Conservation (phyloP, 2,329 filamentous ascomycete genomes). For the Calonectria pseudoturangicola region DNA sequence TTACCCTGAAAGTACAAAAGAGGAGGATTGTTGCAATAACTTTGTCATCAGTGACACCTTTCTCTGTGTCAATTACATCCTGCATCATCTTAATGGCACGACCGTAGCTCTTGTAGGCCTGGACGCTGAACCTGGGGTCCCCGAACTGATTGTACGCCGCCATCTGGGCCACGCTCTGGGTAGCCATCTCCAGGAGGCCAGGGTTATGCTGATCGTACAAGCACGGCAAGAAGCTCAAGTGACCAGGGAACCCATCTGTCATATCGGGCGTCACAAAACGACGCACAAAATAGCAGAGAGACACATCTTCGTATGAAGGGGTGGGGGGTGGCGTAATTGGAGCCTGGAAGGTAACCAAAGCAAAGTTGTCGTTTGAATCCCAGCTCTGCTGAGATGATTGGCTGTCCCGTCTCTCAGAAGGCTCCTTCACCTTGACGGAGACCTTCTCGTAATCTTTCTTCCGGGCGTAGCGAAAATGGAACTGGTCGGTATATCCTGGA, state of each 20-base stretch:
- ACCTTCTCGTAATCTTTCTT: conserved; percentile 23
- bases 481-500: conserved; percentile 60
- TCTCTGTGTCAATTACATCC: conserved; percentile 52
- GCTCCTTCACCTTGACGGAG: too few species aligned
- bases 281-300: conserved; percentile 58
- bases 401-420: neutral
- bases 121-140: conserved; percentile 51
- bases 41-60: conserved; percentile 55
- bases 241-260: conserved; percentile 57
- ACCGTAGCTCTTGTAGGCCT: conserved; percentile 57
- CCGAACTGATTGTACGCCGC: conserved; percentile 59
- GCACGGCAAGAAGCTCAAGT: conserved; percentile 57
- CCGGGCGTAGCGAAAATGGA: conserved; percentile 57
- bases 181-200: conserved; percentile 57
- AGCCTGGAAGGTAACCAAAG: neutral
- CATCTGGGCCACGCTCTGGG: conserved; percentile 59
- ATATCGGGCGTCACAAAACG: conserved; percentile 58
- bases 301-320: conserved; percentile 54
- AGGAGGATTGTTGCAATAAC: conserved; percentile 57
- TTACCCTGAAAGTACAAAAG: conserved; percentile 56
- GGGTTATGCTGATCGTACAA: conserved; percentile 53
- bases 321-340: conserved; percentile 5
- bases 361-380: neutral
- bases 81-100: conserved; percentile 55
- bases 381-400: neutral